Base-by-base conservation (phyloP, 2,329 filamentous ascomycete species). In the Aspergillus novofumigatus region DNA sequence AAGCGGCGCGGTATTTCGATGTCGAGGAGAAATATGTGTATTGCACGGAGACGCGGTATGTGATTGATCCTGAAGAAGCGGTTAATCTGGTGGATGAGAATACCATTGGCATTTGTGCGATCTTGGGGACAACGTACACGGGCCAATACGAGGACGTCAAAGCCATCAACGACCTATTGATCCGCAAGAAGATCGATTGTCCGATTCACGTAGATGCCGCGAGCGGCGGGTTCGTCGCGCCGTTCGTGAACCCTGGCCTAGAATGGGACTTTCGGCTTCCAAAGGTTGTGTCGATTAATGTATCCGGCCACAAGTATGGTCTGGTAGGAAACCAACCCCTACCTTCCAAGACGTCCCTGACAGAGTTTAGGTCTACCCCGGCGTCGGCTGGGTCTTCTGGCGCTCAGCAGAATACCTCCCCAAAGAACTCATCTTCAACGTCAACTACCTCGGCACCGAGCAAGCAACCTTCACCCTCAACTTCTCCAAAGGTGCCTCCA, bases 101-200 rank as follows among this genome's bases (percentile, higher is more conserved):
- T 63, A 91, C 88, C 0, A 90, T 91, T 63, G 88, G 88, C n/a
- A 77, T 91, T 0, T 90, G 89, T 65, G 85, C 88, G 0, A 90
- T 90, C 53, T 67, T 91, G 4, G 87, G 88, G 3, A 86, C 81
- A 52, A 91, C 88, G 0, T 91, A 90, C 63, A 91, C 88, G 0
- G 87, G 88, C 0, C 86, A 90, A 66, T 90, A 86, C 60, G 87
- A 90, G 71, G 86, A 87, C 0, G 86, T 90, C 0, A 83, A 89
- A 68, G 83, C 86, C 65, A 82, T 91, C 21, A 84, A 82, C 21
- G 79, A 85, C 20, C 81, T 90, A 11, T 75, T 91, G 2, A 85
- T 89, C 60, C 78, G 83, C 47, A 56, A 51, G 10, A 59, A 62
- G 2, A 57, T 68, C 1, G 62, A 67, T 57, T 68, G 60, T n/a